A percentile compares a stretch with the other conserved stretches of the same genome.
phyloP scores from a whole-genome alignment of 2,329 filamentous ascomycete genomes.

The Colletotrichum plurivorum region DNA sequence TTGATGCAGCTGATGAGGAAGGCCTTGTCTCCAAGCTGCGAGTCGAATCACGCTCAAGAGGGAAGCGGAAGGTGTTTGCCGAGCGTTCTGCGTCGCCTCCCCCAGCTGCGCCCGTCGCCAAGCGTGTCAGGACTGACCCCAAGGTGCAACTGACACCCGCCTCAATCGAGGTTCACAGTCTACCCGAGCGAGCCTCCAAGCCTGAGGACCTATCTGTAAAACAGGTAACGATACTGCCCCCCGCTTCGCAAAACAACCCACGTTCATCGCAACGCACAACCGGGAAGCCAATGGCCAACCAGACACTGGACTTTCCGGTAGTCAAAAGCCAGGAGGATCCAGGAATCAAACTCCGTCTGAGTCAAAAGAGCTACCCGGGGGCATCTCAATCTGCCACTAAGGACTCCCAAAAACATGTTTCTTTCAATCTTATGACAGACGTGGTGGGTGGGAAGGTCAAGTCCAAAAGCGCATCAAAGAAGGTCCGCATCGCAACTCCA shows the following conservation, averaged over 20 bases:
- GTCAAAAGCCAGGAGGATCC: slow-evolving; percentile 83
- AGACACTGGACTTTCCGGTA: slow-evolving; percentile 75
- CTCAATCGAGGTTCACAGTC: background rate
- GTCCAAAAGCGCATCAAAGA: slow-evolving; percentile 31
- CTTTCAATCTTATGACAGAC: slow-evolving; percentile 47
- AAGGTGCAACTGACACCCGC: background rate
- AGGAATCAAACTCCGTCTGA: slow-evolving; percentile 73
- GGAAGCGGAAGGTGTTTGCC: background rate
- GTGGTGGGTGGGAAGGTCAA: slow-evolving; percentile 23
- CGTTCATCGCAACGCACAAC: slow-evolving; percentile 26
- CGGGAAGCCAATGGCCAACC: slow-evolving; percentile 49
- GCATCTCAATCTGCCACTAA: slow-evolving; percentile 14
- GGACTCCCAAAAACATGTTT: slow-evolving; percentile 50
- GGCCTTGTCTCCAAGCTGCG: slow-evolving; percentile 52
- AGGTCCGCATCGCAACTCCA: slow-evolving; percentile 30
- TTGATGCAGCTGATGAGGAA: slow-evolving; percentile 57
- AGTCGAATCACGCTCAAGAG: background rate
- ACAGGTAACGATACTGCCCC: slow-evolving; percentile 16
- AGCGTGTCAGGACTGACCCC: slow-evolving; percentile 11
- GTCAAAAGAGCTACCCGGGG: slow-evolving; percentile 61
- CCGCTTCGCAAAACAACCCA: slow-evolving; percentile 14
- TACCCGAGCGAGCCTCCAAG: background rate
- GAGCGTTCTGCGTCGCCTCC: slow-evolving; percentile 26
- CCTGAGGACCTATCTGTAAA: background rate
- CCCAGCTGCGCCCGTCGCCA: slow-evolving; percentile 3